phyloP scores from a whole-genome alignment of 1,139 yeast genomes.

The Yamadazyma taylorii region DNA sequence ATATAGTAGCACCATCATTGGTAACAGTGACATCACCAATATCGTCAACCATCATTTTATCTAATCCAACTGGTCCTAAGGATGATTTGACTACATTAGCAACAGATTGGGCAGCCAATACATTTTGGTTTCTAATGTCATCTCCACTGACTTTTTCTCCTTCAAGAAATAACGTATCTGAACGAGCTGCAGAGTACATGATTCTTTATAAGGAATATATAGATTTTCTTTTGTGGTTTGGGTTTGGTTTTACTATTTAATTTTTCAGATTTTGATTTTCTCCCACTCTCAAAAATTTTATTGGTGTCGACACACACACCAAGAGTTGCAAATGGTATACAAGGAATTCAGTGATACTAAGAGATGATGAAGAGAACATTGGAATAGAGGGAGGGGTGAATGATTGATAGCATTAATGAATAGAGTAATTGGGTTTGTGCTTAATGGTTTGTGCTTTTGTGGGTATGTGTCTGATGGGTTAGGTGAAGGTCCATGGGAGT shows the following conservation, averaged over 20 bases:
- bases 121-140: slow-evolving; percentile 94
- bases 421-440: too few species aligned
- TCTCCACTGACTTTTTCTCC: slow-evolving; percentile 97
- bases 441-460: too few species aligned
- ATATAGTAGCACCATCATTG: slow-evolving; percentile 97
- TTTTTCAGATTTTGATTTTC: slow-evolving; percentile 1
- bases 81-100: slow-evolving; percentile 98
- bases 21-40: slow-evolving; percentile 99
- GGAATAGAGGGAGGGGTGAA: too few species aligned
- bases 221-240: too few species aligned
- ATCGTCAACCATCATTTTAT: slow-evolving; percentile 98
- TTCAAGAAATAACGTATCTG: slow-evolving; percentile 89
- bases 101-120: slow-evolving; percentile 92
- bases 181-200: slow-evolving; percentile 66
- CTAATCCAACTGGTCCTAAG: slow-evolving; percentile 96
- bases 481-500: too few species aligned
- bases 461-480: too few species aligned
- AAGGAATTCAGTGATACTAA: too few species aligned
- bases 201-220: slow-evolving; percentile 3
- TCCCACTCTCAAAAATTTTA: too few species aligned
- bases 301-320: too few species aligned
- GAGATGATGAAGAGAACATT: too few species aligned
- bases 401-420: too few species aligned
- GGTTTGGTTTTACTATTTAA: background rate
- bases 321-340: too few species aligned